A percentile compares a stretch with the other conserved stretches of the same genome.
Conservation (phyloP, 208 protist species). For the Novymonas esmeraldas region DNA sequence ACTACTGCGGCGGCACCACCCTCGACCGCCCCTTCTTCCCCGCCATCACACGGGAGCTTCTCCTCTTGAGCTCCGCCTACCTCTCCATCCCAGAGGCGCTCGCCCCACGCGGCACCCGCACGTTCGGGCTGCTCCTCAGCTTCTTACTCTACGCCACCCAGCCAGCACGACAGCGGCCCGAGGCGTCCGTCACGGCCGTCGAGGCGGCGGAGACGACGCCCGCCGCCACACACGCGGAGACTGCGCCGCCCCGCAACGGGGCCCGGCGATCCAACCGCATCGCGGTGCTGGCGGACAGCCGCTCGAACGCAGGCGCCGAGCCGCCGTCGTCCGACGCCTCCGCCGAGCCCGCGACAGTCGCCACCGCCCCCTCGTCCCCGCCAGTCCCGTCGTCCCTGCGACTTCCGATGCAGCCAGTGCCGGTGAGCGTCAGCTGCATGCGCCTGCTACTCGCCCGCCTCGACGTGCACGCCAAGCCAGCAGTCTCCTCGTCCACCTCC, state of each 20-base stretch:
- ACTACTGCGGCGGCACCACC: slow-evolving; percentile 63
- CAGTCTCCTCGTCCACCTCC: background rate
- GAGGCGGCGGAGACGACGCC: background rate
- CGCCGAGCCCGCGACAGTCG: background rate
- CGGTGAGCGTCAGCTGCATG: slow-evolving; percentile 29
- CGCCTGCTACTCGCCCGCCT: slow-evolving; percentile 18
- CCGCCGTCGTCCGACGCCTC: background rate
- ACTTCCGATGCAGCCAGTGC: slow-evolving; percentile 21
- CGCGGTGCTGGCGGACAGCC: background rate
- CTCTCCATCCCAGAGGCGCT: slow-evolving; percentile 49
- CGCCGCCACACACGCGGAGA: background rate
- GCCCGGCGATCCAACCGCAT: background rate
- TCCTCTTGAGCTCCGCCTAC: slow-evolving; percentile 69
- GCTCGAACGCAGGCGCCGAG: background rate
- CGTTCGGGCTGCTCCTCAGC: slow-evolving; percentile 63
- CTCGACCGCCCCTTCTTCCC: slow-evolving; percentile 48
- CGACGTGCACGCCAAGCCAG: slow-evolving; percentile 2
- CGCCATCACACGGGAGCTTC: slow-evolving; percentile 49
- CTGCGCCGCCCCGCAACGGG: background rate
- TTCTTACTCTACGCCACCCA: slow-evolving; percentile 76
- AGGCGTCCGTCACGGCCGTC: background rate
- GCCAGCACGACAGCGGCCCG: slow-evolving; percentile 22
- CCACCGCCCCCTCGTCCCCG: slow-evolving; percentile 5
- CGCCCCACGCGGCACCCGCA: slow-evolving; percentile 39
- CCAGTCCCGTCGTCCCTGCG: slow-evolving; percentile 1